Base-by-base conservation (phyloP, 768 basidiomycete genomes). In the Trametes cingulata region DNA sequence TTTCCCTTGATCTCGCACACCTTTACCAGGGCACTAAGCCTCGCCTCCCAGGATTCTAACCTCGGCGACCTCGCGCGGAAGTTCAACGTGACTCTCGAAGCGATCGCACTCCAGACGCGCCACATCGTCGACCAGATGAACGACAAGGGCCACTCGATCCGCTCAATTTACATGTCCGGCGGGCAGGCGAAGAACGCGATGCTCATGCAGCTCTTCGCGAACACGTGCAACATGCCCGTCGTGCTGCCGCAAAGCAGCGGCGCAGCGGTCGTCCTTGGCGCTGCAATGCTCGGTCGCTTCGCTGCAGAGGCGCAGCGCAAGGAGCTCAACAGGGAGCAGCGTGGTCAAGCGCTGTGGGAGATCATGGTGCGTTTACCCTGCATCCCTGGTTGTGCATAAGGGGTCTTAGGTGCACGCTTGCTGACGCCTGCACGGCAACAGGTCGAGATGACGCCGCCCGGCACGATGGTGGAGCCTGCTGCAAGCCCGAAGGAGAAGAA, bases 121-220 rank as follows among this genome's bases (percentile, higher is more conserved):
- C 95, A 97, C 73, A 98, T 99, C 73, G 78, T 98, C 60, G 91
- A 95, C 68, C 83, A 85, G 61, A 88, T 98, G 80, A 96, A 98
- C 75, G 72, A 70, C n/a, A 82, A 86, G 24, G 96, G 95, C 0
- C 96, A 98, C 74, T 69, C 78, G 19, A 87, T 99, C 67, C 81
- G 82, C 50, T 83, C 85, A 29, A 87, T 99, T 69, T 97, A 93
- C 78, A 90, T 98, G 84, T 90, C 87, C 52, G 95, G 95, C 36
- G 90, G 93, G 6, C 94, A 98, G 77, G 93, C 92, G 37, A 92
- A 90, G 77, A 99, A 98, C 75, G 69, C 69, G n/a, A 76, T 82
- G 24, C 80, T 98, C 61, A 95, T 98, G 93, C 83, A 87, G 68
- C 85, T 97, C 40, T 82, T 99, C 58, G 93, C 95, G 13, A 85